Conservation (phyloP, 805 yeast species). For the Candida vaughaniae region DNA sequence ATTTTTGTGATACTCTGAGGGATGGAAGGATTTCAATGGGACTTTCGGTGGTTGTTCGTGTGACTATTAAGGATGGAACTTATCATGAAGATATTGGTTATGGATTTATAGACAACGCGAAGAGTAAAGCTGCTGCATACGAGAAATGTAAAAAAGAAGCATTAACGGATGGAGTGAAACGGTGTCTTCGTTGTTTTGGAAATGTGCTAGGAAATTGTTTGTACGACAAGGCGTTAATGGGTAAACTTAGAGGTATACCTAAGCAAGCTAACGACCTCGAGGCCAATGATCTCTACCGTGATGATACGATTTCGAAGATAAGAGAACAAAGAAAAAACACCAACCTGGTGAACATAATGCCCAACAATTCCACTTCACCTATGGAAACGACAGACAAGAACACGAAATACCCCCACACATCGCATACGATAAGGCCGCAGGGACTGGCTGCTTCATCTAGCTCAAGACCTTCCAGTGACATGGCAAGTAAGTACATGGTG, state of each 20-base stretch:
- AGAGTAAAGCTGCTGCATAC: conserved; percentile 67
- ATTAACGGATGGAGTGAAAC: conserved; percentile 77
- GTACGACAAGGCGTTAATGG: conserved; percentile 69
- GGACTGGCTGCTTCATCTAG: not conserved
- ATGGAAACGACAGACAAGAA: too few relatives aligned
- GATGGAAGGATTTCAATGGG: conserved; percentile 58
- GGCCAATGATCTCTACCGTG: conserved; percentile 34
- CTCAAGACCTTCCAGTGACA: not conserved
- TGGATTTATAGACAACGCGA: conserved; percentile 71
- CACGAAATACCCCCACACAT: too few relatives aligned
- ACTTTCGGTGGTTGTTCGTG: conserved; percentile 66
- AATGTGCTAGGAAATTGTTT: conserved; percentile 78
- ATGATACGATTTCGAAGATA: conserved; percentile 14
- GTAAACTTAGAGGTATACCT: conserved; percentile 44
- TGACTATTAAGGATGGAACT: conserved; percentile 78
- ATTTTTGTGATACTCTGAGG: conserved; percentile 65
- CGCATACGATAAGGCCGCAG: not conserved
- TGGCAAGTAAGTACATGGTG: too few relatives aligned
- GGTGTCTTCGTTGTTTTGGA: conserved; percentile 79
- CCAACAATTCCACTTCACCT: not conserved
- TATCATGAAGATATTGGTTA: conserved; percentile 76
- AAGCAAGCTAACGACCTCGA: conserved; percentile 21
- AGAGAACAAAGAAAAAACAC: conserved; percentile 8
- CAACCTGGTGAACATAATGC: conserved; percentile 8
- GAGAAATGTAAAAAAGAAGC: conserved; percentile 85